Conservation (phyloP, 2,329 filamentous ascomycete genomes). For the Nigrospora sphaerica region DNA sequence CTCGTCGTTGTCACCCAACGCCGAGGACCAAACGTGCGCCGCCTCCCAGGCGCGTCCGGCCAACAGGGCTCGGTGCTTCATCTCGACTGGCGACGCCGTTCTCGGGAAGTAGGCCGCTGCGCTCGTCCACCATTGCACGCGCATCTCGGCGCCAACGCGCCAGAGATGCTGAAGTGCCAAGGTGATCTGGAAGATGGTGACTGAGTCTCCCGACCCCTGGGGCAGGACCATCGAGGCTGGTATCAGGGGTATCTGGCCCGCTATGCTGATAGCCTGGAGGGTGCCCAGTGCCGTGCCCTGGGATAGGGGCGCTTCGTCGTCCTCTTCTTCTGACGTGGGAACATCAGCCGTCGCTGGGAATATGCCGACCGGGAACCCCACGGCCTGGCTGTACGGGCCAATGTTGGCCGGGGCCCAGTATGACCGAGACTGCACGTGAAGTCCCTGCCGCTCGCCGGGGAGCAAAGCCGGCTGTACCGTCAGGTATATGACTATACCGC, state of each 20-base stretch:
- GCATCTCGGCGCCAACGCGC: constrained; percentile 68
- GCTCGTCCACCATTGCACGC: constrained; percentile 67
- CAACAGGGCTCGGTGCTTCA: constrained; percentile 28
- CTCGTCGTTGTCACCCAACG: constrained; percentile 36
- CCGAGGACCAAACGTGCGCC: constrained; percentile 28
- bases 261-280: constrained; percentile 51
- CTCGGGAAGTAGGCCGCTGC: constrained; percentile 66
- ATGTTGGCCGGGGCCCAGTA: constrained; percentile 99
- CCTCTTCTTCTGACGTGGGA: constrained; percentile 8
- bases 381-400: constrained; percentile 90
- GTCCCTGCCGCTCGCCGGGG: constrained; percentile 40
- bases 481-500: constrained; percentile 54
- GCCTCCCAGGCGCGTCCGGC: constrained; percentile 41
- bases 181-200: constrained; percentile 51
- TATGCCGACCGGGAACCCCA: constrained; percentile 41
- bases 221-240: constrained; percentile 69
- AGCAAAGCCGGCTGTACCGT: constrained; percentile 26
- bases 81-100: constrained; percentile 12
- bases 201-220: constrained; percentile 16
- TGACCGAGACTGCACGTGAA: constrained; percentile 88
- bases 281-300: constrained; percentile 6
- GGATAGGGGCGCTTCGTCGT: constrained; percentile 12
- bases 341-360: constrained; percentile 13
- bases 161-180: constrained; percentile 85
- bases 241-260: constrained; percentile 85